Conservation (phyloP, 1,284 basidiomycete species). For the Calocybe gambosa region DNA sequence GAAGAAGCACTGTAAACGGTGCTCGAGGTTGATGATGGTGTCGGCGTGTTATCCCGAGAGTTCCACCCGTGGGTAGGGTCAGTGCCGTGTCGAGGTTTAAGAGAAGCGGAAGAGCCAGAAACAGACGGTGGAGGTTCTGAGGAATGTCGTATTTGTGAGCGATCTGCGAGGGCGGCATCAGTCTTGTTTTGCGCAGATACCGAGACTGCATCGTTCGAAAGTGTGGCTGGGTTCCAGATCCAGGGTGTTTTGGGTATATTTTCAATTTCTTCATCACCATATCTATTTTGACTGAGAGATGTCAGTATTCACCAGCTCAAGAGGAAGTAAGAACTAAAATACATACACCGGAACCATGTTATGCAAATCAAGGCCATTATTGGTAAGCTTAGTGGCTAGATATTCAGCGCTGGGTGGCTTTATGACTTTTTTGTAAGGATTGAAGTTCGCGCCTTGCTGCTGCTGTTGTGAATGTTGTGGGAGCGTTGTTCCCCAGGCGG, state of each 20-base stretch:
- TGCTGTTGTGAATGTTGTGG: slow-evolving; percentile 14
- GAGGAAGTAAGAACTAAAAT: slow-evolving; percentile 6
- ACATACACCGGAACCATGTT: slow-evolving; percentile 63
- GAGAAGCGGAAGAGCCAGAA: not conserved
- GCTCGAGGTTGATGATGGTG: not conserved
- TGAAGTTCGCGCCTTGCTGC: slow-evolving; percentile 28
- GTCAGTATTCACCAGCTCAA: not conserved
- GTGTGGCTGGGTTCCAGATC: slow-evolving; percentile 31
- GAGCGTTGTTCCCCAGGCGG: slow-evolving; percentile 26
- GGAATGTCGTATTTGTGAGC: slow-evolving; percentile 9
- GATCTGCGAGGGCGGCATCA: not conserved
- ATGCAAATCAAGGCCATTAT: slow-evolving; percentile 60
- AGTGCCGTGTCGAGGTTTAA: slow-evolving; percentile 9
- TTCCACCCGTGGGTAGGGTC: slow-evolving; percentile 5
- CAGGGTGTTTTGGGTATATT: slow-evolving; percentile 28
- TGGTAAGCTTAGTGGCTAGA: slow-evolving; percentile 44
- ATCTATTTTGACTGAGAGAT: slow-evolving; percentile 28
- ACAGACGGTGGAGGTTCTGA: slow-evolving; percentile 9
- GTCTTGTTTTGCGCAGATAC: slow-evolving; percentile 10
- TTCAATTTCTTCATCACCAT: slow-evolving; percentile 26
- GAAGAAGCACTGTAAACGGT: slow-evolving; percentile 4
- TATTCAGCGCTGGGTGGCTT: slow-evolving; percentile 57
- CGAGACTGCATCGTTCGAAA: slow-evolving; percentile 22
- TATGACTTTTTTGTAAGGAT: slow-evolving; percentile 57
- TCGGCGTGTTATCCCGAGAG: not conserved